Conservation (phyloP, 2,329 filamentous ascomycete genomes). For the Ophiostoma tasmaniense region DNA sequence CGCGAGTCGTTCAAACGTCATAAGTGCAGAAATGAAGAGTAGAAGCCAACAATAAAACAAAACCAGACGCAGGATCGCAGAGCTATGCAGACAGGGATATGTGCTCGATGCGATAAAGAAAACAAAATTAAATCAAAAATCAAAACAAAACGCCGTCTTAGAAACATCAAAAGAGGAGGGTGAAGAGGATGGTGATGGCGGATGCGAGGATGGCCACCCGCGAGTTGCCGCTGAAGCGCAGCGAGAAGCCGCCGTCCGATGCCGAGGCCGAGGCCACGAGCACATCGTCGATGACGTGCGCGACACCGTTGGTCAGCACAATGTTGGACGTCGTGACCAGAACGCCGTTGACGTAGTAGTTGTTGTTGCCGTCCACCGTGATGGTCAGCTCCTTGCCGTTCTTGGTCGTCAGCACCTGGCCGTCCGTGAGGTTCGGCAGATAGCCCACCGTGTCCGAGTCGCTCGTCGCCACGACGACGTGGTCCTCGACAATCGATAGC, state of each 20-base stretch:
- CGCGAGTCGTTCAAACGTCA: not conserved
- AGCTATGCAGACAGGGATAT: constrained; percentile 7
- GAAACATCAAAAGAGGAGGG: constrained; percentile 3
- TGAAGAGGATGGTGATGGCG: constrained; percentile 8
- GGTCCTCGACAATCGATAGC: constrained; percentile 13
- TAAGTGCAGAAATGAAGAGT: not conserved
- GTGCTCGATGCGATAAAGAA: not conserved
- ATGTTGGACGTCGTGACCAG: constrained; percentile 17
- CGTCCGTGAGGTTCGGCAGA: constrained; percentile 17
- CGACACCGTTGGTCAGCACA: constrained; percentile 18
- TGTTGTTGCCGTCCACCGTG: constrained; percentile 16
- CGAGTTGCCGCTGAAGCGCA: not conserved
- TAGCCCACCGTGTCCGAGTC: constrained; percentile 12
- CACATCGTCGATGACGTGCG: constrained; percentile 16
- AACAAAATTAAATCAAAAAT: not conserved
- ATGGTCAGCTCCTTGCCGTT: constrained; percentile 17
- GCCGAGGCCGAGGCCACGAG: constrained; percentile 15
- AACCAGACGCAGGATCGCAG: not conserved
- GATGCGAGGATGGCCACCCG: not conserved
- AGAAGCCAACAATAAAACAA: not conserved
- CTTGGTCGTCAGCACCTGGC: constrained; percentile 17
- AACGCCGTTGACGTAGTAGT: constrained; percentile 19
- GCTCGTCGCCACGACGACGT: constrained; percentile 13
- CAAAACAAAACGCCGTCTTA: not conserved
- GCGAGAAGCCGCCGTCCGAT: constrained; percentile 6